Evolutionary conservation across 2,329 filamentous ascomycete genomes (phyloP).

Genomic region (Penicillium sp.): DNA sequence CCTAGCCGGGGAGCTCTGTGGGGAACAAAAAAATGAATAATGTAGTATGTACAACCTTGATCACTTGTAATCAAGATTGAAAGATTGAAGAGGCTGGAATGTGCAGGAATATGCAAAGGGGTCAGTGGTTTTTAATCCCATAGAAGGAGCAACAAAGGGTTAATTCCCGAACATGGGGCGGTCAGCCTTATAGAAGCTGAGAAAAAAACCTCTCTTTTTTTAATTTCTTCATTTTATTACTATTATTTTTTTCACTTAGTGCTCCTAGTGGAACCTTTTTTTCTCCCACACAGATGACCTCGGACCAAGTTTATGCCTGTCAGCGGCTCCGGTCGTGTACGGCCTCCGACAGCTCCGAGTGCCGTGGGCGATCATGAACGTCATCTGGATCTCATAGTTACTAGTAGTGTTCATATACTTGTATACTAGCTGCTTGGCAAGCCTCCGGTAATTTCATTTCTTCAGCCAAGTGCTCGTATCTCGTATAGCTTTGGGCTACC

Average conservation of each 20-base stretch:
- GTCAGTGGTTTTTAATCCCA: not conserved
- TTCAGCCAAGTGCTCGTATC: constrained; percentile 1
- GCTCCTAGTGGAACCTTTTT: not conserved
- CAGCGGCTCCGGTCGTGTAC: constrained; percentile 13
- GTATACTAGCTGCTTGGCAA: not conserved
- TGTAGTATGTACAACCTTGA: not conserved
- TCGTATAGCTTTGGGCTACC: not conserved
- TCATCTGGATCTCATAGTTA: not conserved
- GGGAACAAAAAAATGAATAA: not conserved
- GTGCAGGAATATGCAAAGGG: not conserved
- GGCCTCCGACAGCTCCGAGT: constrained; percentile 19
- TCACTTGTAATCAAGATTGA: not conserved
- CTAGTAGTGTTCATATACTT: not conserved
- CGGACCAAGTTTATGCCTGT: not conserved
- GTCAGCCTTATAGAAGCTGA: constrained; percentile 24
- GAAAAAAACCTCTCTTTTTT: not conserved
- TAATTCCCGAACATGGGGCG: constrained; percentile 7
- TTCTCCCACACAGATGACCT: not conserved
- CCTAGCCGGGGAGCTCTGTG: not conserved
- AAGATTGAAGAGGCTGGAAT: not conserved
- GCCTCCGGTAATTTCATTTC: not conserved
- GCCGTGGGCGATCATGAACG: constrained; percentile 6
- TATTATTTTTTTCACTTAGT: too few relatives aligned
- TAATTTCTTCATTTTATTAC: not conserved
- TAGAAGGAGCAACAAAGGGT: constrained; percentile 2